A percentile compares a stretch with the other conserved stretches of the same genome.
These are phyloP conservation scores for Graphilbum ipis-grandicollis DNA, from an alignment of 2,329 filamentous ascomycete genomes.

Conservation along the genomic window DNA sequence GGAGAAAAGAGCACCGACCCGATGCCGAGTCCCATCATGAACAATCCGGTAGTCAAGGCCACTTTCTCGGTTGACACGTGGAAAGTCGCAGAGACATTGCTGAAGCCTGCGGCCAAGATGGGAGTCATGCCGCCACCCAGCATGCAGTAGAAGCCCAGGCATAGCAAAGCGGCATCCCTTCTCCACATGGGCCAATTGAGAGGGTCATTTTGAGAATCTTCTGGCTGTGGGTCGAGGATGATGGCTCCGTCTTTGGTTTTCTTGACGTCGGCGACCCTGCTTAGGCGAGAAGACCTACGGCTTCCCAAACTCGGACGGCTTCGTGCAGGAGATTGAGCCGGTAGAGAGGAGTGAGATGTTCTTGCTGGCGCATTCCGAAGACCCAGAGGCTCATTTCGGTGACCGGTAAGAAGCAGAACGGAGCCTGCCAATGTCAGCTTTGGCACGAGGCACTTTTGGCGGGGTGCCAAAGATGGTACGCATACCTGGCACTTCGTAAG, in stretches of 20 bases:
- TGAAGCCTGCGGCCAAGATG: slow-evolving; percentile 77
- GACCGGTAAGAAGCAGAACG: slow-evolving; percentile 35
- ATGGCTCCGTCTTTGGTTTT: slow-evolving; percentile 66
- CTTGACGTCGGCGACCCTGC: slow-evolving; percentile 27
- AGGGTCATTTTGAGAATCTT: slow-evolving; percentile 79
- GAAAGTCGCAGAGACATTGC: slow-evolving; percentile 52
- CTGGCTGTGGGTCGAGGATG: slow-evolving; percentile 80
- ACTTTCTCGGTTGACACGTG: slow-evolving; percentile 53
- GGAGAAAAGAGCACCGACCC: slow-evolving; percentile 75
- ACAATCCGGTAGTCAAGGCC: slow-evolving; percentile 75
- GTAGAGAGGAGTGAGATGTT: slow-evolving; percentile 40
- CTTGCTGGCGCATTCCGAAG: slow-evolving; percentile 31
- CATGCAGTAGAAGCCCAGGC: slow-evolving; percentile 83
- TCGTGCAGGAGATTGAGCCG: slow-evolving; percentile 22
- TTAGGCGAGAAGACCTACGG: slow-evolving; percentile 1
- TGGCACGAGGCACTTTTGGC: not conserved
- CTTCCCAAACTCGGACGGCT: slow-evolving; percentile 22
- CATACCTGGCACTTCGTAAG: slow-evolving; percentile 75
- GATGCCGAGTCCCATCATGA: slow-evolving; percentile 83
- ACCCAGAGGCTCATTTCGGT: slow-evolving; percentile 42
- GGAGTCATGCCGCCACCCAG: slow-evolving; percentile 86
- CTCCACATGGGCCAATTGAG: slow-evolving; percentile 80
- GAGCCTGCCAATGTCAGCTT: slow-evolving; percentile 25
- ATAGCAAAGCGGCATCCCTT: slow-evolving; percentile 62
- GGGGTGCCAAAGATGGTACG: too few relatives aligned